Conservation (phyloP, 169 alveolate species). For the Plasmodium coatneyi region DNA sequence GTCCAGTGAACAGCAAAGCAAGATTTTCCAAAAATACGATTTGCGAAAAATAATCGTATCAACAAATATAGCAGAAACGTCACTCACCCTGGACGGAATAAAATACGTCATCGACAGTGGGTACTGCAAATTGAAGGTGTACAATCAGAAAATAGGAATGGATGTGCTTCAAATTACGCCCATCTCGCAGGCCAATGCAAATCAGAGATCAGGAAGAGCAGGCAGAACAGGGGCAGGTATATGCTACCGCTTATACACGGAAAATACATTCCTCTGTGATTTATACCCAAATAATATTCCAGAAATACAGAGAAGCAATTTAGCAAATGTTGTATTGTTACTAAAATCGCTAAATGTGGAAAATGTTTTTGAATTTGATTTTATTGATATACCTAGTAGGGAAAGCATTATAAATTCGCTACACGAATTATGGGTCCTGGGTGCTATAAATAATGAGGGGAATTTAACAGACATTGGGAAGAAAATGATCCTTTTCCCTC, state of each 20-base stretch:
- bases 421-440: conserved; percentile 98
- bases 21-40: conserved; percentile 83
- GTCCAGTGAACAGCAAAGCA: conserved; percentile 97
- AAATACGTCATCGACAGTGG: conserved; percentile 99
- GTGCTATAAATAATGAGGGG: conserved; percentile 95
- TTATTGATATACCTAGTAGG: conserved; percentile 99
- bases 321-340: conserved; percentile 98
- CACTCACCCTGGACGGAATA: conserved; percentile 99
- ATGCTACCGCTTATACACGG: conserved; percentile 99
- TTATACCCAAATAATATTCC: conserved; percentile 98
- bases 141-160: conserved; percentile 99
- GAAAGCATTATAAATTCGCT: conserved; percentile 97
- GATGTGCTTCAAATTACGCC: conserved; percentile 99
- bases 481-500: conserved; percentile 98
- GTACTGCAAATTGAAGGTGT: conserved; percentile 98
- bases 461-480: conserved; percentile 83
- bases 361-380: conserved; percentile 96
- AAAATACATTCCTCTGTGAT: conserved; percentile 95
- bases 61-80: conserved; percentile 99
- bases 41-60: conserved; percentile 96
- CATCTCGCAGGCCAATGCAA: conserved; percentile 99
- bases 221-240: conserved; percentile 99
- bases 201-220: conserved; percentile 99
- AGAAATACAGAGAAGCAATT: conserved; percentile 99
- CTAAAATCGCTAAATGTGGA: conserved; percentile 97